Evolutionary conservation across 2,329 filamentous ascomycete genomes (phyloP).

Genomic region (Huntiella decipiens): DNA sequence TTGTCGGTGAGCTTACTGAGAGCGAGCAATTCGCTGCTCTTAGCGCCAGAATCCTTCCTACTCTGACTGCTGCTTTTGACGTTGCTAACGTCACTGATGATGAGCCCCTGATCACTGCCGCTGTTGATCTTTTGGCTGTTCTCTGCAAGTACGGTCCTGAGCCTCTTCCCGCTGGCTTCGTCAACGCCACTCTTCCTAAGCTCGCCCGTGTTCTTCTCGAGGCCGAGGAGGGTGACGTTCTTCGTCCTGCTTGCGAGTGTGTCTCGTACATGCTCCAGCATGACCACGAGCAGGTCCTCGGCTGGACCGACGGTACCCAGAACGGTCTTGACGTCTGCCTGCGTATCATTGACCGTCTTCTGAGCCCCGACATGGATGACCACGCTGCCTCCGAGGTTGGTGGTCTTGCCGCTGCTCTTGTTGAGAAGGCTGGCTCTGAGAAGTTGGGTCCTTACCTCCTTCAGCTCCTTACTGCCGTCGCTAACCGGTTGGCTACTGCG

Average conservation of each 20-base stretch:
- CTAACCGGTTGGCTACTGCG: slow-evolving; percentile 63
- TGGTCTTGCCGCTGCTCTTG: slow-evolving; percentile 78
- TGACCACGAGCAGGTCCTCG: slow-evolving; percentile 75
- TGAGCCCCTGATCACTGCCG: slow-evolving; percentile 66
- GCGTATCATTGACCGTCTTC: slow-evolving; percentile 76
- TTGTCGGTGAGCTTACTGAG: slow-evolving; percentile 50
- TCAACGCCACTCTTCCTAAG: slow-evolving; percentile 72
- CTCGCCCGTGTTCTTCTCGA: slow-evolving; percentile 65
- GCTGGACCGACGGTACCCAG: slow-evolving; percentile 60
- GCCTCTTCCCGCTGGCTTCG: slow-evolving; percentile 72
- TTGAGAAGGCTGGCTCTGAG: slow-evolving; percentile 87
- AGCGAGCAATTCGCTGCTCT: slow-evolving; percentile 55
- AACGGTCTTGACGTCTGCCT: slow-evolving; percentile 76
- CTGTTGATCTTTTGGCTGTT: slow-evolving; percentile 64
- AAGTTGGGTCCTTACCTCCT: slow-evolving; percentile 76
- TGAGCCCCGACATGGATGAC: slow-evolving; percentile 72
- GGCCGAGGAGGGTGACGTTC: slow-evolving; percentile 69
- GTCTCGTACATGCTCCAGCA: slow-evolving; percentile 81
- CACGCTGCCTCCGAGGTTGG: slow-evolving; percentile 92
- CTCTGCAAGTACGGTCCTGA: slow-evolving; percentile 68
- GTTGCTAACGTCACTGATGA: slow-evolving; percentile 72
- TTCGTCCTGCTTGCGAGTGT: slow-evolving; percentile 68
- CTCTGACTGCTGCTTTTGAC: slow-evolving; percentile 74
- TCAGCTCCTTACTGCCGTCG: slow-evolving; percentile 76
- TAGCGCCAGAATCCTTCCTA: slow-evolving; percentile 72